Conservation (phyloP, 106 monocot species). For the Amphibolis antarctica region DNA sequence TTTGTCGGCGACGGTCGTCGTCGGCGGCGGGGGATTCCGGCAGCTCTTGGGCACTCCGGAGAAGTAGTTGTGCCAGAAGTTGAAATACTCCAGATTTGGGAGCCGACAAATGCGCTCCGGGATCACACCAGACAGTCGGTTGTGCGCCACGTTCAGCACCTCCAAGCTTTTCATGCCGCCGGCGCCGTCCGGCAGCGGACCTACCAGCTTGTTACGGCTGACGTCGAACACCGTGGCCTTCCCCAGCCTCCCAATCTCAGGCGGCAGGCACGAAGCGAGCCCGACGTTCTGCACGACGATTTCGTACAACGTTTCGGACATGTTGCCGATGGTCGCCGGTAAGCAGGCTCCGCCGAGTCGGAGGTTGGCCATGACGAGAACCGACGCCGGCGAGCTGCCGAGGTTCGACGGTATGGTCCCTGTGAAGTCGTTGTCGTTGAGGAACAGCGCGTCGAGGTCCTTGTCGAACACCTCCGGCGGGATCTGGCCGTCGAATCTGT, state of each 20-base stretch:
- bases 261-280: not conserved
- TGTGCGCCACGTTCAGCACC: slow-evolving; percentile 32
- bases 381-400: slow-evolving; percentile 10
- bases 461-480: slow-evolving; percentile 3
- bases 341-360: slow-evolving; percentile 2
- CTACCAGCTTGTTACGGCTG: slow-evolving; percentile 24
- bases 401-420: slow-evolving; percentile 4
- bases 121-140: slow-evolving; percentile 35
- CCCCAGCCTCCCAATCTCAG: not conserved
- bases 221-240: not conserved
- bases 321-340: slow-evolving; percentile 6
- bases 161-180: slow-evolving; percentile 19
- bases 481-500: slow-evolving; percentile 5
- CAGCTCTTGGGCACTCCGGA: slow-evolving; percentile 25
- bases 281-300: not conserved
- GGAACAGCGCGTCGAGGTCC: slow-evolving; percentile 7
- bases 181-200: slow-evolving; percentile 25
- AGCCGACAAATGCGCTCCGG: slow-evolving; percentile 26
- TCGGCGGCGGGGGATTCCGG: slow-evolving; percentile 3
- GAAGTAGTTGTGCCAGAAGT: slow-evolving; percentile 44
- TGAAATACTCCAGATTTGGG: slow-evolving; percentile 25
- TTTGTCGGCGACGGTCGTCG: slow-evolving; percentile 12
- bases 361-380: slow-evolving; percentile 10
- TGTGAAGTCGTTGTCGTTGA: slow-evolving; percentile 10
- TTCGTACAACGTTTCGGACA: slow-evolving; percentile 5